Evolutionary conservation across 805 yeast genomes (phyloP), one percentile per base, ranked within the genome.

Genomic region (Candida cerambycidarum): DNA sequence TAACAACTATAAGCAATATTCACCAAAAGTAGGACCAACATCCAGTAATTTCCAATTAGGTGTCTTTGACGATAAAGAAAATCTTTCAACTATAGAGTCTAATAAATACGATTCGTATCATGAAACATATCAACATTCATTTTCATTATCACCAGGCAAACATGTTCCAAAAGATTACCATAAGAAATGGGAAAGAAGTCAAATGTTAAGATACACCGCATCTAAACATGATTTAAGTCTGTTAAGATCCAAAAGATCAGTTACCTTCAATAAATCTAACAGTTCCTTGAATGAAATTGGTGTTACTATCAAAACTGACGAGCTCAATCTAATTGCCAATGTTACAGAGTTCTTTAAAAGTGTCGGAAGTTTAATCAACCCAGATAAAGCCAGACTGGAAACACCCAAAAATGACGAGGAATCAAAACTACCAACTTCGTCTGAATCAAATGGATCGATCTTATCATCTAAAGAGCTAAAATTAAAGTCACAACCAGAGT

Each of bases 101-200:
- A 9, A 12, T 12, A 25, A 29, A 12, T n/a, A 27, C 2, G 38
- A 24, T 15, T 36, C 44, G 2, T 41, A 35, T 23, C 41, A 31
- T n/a, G 16, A 32, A 4, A 32, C 14, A 15, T 43, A 42, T 17
- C 36, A 48, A 13, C 52, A 50, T 34, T 46, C 52, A 9, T 53
- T 45, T 31, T 25, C 38, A 14, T 23, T 47, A 5, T 36, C 31
- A 7, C 56, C 55, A 14, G 52, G 54, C 2, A 35, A 45, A 21
- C 21, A 16, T 9, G 37, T 48, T 4, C 53, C 55, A n/a, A 45
- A 44, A 17, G 38, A 43, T 4, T 17, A 39, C 8, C 45, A 47
- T 32, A 46, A 43, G 1, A 54, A 54, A 43, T 52, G 55, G 55
- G 54, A 54, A 36, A 48, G 58, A 37, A 54, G 51, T 9, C 55